Evolutionary conservation across 2,329 filamentous ascomycete genomes (phyloP).

Genomic region (Talaromyces sp.): DNA sequence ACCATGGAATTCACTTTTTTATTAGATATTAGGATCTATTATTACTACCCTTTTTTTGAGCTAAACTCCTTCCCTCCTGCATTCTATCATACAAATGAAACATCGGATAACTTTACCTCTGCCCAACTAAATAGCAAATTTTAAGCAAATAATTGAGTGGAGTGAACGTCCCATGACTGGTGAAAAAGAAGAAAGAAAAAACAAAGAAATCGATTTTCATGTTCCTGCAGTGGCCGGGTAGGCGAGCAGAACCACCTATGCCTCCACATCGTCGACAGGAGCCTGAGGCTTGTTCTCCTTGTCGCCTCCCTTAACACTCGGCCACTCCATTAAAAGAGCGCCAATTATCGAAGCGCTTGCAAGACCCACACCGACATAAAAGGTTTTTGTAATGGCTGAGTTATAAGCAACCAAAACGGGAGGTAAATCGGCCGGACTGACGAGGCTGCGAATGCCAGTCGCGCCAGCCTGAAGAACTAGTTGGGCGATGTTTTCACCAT

Average conservation of each 20-base stretch:
- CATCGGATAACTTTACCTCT: neutral
- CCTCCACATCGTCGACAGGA: neutral
- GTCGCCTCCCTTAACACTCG: conserved; percentile 6
- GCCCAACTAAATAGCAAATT: neutral
- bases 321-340: conserved; percentile 9
- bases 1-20: neutral
- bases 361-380: conserved; percentile 7
- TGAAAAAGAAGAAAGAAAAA: neutral
- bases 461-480: conserved; percentile 31
- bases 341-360: conserved; percentile 9
- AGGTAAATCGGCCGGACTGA: neutral
- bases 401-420: conserved; percentile 11
- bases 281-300: conserved; percentile 16
- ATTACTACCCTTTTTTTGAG: neutral
- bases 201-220: neutral
- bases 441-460: conserved; percentile 19
- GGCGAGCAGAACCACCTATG: neutral
- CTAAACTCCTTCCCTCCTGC: neutral
- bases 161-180: neutral
- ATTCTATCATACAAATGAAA: neutral
- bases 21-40: neutral
- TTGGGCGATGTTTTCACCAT: conserved; percentile 20
- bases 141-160: neutral
- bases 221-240: neutral
- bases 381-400: conserved; percentile 8